phyloP scores from a whole-genome alignment of 305 asterid species.

The Caryopteris hybrid region DNA sequence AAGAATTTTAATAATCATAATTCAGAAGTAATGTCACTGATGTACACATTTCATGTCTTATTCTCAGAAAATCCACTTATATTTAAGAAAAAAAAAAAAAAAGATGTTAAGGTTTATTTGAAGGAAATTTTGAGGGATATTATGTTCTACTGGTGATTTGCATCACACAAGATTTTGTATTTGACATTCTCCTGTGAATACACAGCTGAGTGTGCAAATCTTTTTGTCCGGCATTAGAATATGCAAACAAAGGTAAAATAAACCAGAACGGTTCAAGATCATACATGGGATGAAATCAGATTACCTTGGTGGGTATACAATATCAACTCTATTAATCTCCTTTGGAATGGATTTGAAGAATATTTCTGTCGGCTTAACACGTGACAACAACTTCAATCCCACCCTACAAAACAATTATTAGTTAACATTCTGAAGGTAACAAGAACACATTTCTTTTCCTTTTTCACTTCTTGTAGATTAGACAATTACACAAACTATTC shows the following conservation, averaged over 20 bases:
- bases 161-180: background rate
- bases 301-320: conserved; percentile 84
- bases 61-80: background rate
- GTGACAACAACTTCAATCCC: conserved; percentile 76
- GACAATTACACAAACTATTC: background rate
- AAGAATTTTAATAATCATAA: background rate
- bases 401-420: conserved; percentile 38
- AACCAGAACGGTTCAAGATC: background rate
- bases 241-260: background rate
- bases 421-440: conserved; percentile 2
- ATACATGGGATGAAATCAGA: background rate
- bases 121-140: background rate
- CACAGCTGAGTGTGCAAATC: background rate
- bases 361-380: conserved; percentile 90
- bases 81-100: too few species aligned
- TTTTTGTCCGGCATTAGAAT: background rate
- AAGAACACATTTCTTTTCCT: background rate
- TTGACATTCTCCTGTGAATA: background rate
- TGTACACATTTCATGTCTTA: background rate
- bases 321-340: conserved; percentile 56
- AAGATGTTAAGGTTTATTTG: too few species aligned
- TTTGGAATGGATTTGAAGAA: conserved; percentile 90
- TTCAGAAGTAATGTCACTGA: too few species aligned
- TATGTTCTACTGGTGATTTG: background rate
- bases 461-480: background rate